phyloP scores from a whole-genome alignment of 73 alveolate genomes.

The Tetrahymena borealis region DNA sequence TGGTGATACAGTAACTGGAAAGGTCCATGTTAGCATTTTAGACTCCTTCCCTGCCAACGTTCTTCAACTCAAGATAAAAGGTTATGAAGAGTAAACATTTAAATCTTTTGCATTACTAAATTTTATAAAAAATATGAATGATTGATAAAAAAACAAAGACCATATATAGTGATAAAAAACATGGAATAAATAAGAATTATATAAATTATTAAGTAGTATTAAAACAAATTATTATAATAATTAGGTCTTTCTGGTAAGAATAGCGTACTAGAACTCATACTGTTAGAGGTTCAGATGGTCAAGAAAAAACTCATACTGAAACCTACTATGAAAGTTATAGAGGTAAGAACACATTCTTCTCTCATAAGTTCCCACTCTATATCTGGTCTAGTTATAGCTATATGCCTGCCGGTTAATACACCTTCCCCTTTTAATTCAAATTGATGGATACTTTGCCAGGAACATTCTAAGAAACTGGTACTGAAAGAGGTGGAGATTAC shows the following conservation, averaged over 20 bases:
- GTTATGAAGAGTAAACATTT: not conserved
- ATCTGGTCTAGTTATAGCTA: not conserved
- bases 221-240: not conserved
- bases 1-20: slow-evolving; percentile 9
- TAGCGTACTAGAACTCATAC: not conserved
- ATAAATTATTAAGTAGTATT: no score
- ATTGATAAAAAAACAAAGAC: no score
- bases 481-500: slow-evolving; percentile 16
- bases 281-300: not conserved
- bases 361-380: not conserved
- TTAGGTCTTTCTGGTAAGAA: not conserved
- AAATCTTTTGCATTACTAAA: no score
- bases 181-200: no score
- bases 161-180: no score
- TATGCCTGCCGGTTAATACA: not conserved
- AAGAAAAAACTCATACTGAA: not conserved
- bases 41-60: not conserved
- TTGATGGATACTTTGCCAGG: slow-evolving; percentile 21
- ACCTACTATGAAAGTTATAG: not conserved
- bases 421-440: not conserved
- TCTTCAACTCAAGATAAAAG: not conserved
- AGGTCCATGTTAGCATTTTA: not conserved
- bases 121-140: no score
- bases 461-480: slow-evolving; percentile 14
- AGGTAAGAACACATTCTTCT: not conserved